Conservation (phyloP, 768 basidiomycete genomes). For the Lactarius sanguifluus region DNA sequence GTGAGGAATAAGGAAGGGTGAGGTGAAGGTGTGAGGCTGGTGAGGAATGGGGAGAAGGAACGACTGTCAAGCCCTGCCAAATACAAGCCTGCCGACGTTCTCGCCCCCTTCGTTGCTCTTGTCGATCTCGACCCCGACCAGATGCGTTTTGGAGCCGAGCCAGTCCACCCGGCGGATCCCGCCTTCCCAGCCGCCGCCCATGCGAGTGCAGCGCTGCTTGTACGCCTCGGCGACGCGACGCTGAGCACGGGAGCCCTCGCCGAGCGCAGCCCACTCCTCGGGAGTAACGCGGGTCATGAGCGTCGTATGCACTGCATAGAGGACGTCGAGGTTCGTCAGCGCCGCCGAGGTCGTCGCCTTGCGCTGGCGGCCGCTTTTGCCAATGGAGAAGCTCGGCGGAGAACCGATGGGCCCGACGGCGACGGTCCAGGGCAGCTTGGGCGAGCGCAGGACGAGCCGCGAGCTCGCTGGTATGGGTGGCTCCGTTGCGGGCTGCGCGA, state of each 20-base stretch:
- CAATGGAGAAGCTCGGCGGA: slow-evolving; percentile 30
- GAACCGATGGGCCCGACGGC: slow-evolving; percentile 43
- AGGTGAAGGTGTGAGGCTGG: neutral
- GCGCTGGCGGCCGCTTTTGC: slow-evolving; percentile 22
- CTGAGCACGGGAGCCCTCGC: slow-evolving; percentile 54
- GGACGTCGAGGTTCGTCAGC: slow-evolving; percentile 64
- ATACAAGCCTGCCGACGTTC: slow-evolving; percentile 49
- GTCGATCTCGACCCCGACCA: slow-evolving; percentile 62
- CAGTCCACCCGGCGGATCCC: slow-evolving; percentile 70
- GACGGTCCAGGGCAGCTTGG: slow-evolving; percentile 63
- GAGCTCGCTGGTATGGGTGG: slow-evolving; percentile 50
- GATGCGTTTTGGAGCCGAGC: slow-evolving; percentile 57
- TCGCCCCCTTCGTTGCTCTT: slow-evolving; percentile 42
- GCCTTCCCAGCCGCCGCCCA: slow-evolving; percentile 65
- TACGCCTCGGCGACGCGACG: slow-evolving; percentile 61
- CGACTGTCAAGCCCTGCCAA: slow-evolving; percentile 40
- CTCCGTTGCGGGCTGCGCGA: slow-evolving; percentile 64
- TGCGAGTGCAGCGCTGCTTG: slow-evolving; percentile 56
- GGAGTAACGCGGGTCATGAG: slow-evolving; percentile 57
- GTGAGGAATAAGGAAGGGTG: neutral
- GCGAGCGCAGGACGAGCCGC: slow-evolving; percentile 51
- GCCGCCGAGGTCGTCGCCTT: slow-evolving; percentile 25
- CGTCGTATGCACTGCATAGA: slow-evolving; percentile 57
- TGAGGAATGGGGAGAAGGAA: neutral
- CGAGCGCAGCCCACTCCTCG: slow-evolving; percentile 64